Evolutionary conservation across 2,329 filamentous ascomycete species (phyloP).

Genomic region (Hypoxylon sp.): DNA sequence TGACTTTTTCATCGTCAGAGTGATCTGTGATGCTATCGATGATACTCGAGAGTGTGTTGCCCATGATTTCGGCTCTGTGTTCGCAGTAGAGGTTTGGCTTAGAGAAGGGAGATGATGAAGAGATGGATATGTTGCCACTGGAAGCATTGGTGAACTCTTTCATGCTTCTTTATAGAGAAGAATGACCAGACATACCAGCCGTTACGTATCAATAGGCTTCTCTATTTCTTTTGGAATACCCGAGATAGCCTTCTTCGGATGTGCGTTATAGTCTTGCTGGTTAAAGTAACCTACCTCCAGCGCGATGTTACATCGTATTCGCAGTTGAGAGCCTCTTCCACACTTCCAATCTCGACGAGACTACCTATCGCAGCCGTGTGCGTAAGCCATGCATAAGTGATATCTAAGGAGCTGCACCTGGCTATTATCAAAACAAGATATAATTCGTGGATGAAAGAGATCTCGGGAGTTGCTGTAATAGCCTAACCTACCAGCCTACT

Average conservation of each 20-base stretch:
- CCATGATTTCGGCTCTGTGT: not conserved
- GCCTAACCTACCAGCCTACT: too few relatives aligned
- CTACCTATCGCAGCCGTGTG: not conserved
- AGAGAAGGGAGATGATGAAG: not conserved
- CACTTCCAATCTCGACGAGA: not conserved
- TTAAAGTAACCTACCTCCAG: not conserved
- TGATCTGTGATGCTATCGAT: not conserved
- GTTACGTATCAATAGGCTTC: not conserved
- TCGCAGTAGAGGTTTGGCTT: not conserved
- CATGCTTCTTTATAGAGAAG: not conserved
- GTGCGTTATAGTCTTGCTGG: not conserved
- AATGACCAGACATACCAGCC: not conserved
- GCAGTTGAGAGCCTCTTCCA: not conserved
- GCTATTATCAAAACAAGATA: too few relatives aligned
- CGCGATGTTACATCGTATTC: not conserved
- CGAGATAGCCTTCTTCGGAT: not conserved
- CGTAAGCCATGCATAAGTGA: too few relatives aligned
- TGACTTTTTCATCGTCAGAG: not conserved
- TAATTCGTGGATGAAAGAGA: not conserved
- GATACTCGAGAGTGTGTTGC: not conserved
- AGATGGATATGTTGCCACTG: not conserved
- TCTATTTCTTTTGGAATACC: not conserved
- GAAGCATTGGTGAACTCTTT: not conserved
- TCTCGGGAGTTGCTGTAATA: not conserved
- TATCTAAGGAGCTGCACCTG: too few relatives aligned